Base-by-base conservation (phyloP, 1,284 basidiomycete genomes). In the Sporisorium exsertum region DNA sequence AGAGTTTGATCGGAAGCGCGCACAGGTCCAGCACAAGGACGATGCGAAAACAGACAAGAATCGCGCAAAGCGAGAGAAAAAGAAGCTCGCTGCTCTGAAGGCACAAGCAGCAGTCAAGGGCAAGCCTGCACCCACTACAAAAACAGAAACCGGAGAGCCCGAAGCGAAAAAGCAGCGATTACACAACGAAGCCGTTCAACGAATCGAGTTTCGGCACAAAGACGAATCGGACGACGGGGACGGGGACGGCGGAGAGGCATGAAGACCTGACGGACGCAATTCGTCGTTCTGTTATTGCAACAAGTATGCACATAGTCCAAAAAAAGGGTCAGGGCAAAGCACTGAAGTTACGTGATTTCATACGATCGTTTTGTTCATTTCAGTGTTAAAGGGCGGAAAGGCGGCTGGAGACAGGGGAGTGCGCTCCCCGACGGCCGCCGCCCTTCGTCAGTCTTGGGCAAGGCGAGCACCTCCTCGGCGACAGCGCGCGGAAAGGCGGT, bases 1-100 rank as follows among this genome's bases (percentile, higher is more conserved):
- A 43, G 78, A 74, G 18, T 84, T 81, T 53, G 68, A 67, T 10
- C 59, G 62, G 13, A 69, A 71, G 32, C 72, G 76, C 22, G 61
- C 65, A 8, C 32, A 69, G 29, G 51, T 58, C 4, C 68, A 72
- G 46, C 50, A 37, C 20, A 61, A 60, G 29, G 92, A 73, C 52
- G 81, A 81, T 42, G 74, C 69, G 15, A 84, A 83, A 59, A 84
- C 82, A 35, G 64, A 70, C 54, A 84, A 82, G 72, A 84, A 84
- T 35, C 79, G 80, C 6, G 78, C 77, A 13, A 82, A 81, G 53
- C 74, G 82, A 22, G 81, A 83, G 24, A 83, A 81, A 47, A 84
- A 81, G 64, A 80, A 78, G 58, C 59, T 58, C 4, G 79, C 79
- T 1, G 73, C 73, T 3, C 45, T 76, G 29, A 72, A 72, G 49